A percentile compares a stretch with the other conserved stretches of the same genome.
Evolutionary conservation across 257 asterid species (phyloP).

Genomic region (Coffea eugenioides): DNA sequence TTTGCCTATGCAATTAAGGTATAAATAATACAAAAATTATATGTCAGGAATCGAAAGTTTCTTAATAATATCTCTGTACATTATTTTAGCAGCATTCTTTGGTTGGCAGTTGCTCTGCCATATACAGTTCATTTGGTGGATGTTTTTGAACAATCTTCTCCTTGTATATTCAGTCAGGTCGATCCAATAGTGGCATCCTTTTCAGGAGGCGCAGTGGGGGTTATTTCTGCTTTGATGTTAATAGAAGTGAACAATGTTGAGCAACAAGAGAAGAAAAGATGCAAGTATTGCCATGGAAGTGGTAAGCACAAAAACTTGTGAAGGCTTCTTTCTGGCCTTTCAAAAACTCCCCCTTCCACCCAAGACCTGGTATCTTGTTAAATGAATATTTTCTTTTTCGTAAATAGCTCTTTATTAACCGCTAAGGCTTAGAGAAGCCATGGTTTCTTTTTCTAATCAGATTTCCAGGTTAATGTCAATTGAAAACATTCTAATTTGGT

Average conservation of each 20-base stretch:
- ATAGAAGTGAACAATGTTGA: constrained; percentile 81
- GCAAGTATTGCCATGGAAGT: constrained; percentile 93
- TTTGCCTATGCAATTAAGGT: constrained; percentile 90
- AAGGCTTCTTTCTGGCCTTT: not conserved
- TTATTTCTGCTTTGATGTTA: constrained; percentile 79
- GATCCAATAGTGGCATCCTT: constrained; percentile 96
- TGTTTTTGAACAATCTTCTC: constrained; percentile 13
- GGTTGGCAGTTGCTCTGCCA: not conserved
- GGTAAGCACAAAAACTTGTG: constrained; percentile 38
- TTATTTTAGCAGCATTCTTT: not conserved
- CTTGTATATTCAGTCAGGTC: constrained; percentile 61
- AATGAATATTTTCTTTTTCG: not conserved
- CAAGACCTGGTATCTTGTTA: not conserved
- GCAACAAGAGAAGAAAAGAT: constrained; percentile 84
- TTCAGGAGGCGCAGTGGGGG: constrained; percentile 99
- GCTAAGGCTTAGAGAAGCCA: not conserved
- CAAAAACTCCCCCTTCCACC: not conserved
- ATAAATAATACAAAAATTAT: constrained; percentile 11
- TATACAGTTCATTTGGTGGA: not conserved
- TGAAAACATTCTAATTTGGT: not conserved
- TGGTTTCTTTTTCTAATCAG: not conserved
- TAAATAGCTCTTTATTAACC: not conserved
- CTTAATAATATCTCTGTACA: not conserved
- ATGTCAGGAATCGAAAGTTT: not conserved
- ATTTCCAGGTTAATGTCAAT: not conserved